phyloP scores from a whole-genome alignment of 768 basidiomycete species.

The Austroboletus festivus region DNA sequence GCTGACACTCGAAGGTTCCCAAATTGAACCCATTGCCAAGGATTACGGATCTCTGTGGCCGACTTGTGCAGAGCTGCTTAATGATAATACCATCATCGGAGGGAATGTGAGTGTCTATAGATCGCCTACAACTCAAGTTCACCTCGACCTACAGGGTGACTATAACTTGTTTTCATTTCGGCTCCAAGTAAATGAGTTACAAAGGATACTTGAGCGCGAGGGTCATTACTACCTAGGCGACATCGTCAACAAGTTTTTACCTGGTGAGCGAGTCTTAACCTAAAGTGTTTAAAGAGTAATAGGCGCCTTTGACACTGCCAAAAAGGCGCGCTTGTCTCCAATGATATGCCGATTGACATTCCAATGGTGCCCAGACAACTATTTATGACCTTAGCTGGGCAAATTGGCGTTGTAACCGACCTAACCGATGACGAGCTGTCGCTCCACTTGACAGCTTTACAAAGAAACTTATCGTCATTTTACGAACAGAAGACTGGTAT shows the following conservation, averaged over 20 bases:
- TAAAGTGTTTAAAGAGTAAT: no score
- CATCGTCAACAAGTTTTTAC: constrained; percentile 69
- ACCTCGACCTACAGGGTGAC: constrained; percentile 46
- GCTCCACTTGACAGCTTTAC: constrained; percentile 61
- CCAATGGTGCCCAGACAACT: constrained; percentile 56
- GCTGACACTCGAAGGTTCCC: constrained; percentile 46
- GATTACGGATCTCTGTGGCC: constrained; percentile 81
- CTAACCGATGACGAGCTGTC: constrained; percentile 49
- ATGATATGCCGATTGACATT: constrained; percentile 40
- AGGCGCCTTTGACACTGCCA: constrained; percentile 2
- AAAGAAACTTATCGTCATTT: constrained; percentile 68
- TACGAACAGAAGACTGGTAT: constrained; percentile 51
- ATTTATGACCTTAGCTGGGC: constrained; percentile 76
- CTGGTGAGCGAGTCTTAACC: constrained; percentile 50
- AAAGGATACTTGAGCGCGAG: constrained; percentile 52
- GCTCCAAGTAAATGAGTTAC: constrained; percentile 41
- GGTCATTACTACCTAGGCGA: constrained; percentile 78
- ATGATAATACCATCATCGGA: constrained; percentile 57
- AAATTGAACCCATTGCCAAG: constrained; percentile 55
- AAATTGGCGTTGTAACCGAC: constrained; percentile 71
- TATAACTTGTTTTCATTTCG: constrained; percentile 66
- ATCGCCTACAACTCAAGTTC: constrained; percentile 2
- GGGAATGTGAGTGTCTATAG: constrained; percentile 58
- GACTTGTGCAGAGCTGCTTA: constrained; percentile 56
- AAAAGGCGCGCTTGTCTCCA: constrained; percentile 55